Percentiles rank a stretch among this genome's conserved stretches.
Evolutionary conservation across 768 basidiomycete genomes (phyloP).

Genomic region (Cystofilobasidium capitatum): DNA sequence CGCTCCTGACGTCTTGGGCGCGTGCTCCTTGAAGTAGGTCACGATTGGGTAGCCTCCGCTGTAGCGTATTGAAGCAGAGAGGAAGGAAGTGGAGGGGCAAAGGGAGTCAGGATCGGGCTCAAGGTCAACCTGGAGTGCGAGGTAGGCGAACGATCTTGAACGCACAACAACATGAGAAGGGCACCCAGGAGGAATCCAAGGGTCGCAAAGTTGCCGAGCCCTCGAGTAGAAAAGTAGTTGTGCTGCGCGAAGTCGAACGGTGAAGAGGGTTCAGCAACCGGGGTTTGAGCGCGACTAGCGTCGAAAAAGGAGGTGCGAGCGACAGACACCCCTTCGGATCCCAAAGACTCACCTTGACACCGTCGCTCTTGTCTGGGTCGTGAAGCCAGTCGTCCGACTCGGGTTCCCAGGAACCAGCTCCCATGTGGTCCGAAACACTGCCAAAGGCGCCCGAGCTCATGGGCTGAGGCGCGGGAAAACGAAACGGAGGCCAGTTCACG

Average conservation of each 20-base stretch:
- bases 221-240: neutral
- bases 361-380: constrained; percentile 26
- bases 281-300: neutral
- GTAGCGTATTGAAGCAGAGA: neutral
- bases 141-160: neutral
- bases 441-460: neutral
- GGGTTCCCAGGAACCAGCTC: constrained; percentile 28
- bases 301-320: neutral
- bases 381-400: constrained; percentile 39
- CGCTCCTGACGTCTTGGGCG: constrained; percentile 42
- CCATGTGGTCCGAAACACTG: neutral
- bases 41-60: constrained; percentile 76
- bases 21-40: constrained; percentile 43
- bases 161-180: constrained; percentile 49
- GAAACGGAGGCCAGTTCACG: neutral
- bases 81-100: too few species aligned
- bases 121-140: neutral
- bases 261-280: neutral
- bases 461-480: neutral
- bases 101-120: neutral
- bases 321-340: too few species aligned
- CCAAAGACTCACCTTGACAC: neutral
- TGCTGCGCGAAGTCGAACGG: neutral
- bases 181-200: constrained; percentile 52
- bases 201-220: constrained; percentile 40